A percentile compares a stretch with the other conserved stretches of the same genome.
These are phyloP conservation scores for Mycosarcoma maydis DNA, from an alignment of 1,284 basidiomycete genomes.

Conservation along the genomic window DNA sequence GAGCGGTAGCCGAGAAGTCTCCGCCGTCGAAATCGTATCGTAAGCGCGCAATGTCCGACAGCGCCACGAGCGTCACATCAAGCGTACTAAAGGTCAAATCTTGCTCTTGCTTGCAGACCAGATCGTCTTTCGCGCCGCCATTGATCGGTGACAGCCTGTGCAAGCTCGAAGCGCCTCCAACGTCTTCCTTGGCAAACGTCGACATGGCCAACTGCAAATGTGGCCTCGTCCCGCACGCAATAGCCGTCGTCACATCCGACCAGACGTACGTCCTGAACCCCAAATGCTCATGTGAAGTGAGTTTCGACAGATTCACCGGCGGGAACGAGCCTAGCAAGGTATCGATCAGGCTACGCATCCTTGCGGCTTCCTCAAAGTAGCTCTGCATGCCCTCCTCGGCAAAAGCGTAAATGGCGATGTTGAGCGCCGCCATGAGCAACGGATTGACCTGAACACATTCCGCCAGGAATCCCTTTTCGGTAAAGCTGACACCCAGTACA, in stretches of 20 bases:
- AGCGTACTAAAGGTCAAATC: slow-evolving; percentile 28
- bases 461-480: slow-evolving; percentile 31
- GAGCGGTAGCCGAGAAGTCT: slow-evolving; percentile 21
- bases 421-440: slow-evolving; percentile 30
- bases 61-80: slow-evolving; percentile 21
- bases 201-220: slow-evolving; percentile 34
- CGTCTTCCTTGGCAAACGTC: slow-evolving; percentile 5
- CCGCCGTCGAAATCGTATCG: slow-evolving; percentile 37
- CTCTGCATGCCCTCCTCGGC: slow-evolving; percentile 39
- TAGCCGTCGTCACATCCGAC: slow-evolving; percentile 31
- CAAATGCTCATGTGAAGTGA: slow-evolving; percentile 24
- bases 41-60: slow-evolving; percentile 38
- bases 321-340: slow-evolving; percentile 29
- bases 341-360: slow-evolving; percentile 27
- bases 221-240: slow-evolving; percentile 32
- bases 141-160: no score
- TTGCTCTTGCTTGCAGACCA: neutral
- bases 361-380: slow-evolving; percentile 30
- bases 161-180: neutral
- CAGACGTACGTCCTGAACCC: slow-evolving; percentile 39
- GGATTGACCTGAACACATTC: slow-evolving; percentile 26
- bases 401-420: slow-evolving; percentile 43
- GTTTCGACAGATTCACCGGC: slow-evolving; percentile 27
- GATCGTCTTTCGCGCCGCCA: no score
- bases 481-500: slow-evolving; percentile 24